phyloP scores from a whole-genome alignment of 164 flowering plant species.

The Umbellularia californica region DNA sequence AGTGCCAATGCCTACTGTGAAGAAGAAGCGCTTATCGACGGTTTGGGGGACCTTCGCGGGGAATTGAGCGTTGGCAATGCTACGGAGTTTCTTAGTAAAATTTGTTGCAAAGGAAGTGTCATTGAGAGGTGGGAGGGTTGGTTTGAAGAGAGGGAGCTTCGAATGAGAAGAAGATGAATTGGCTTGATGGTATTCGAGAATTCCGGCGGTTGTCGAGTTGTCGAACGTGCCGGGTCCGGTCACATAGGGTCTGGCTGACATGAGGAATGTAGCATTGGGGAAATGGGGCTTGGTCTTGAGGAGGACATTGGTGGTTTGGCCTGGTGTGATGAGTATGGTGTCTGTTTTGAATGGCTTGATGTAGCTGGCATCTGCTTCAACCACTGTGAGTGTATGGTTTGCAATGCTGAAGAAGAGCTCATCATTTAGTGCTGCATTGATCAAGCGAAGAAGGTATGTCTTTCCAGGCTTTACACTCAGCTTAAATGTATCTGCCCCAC shows the following conservation, averaged over 20 bases:
- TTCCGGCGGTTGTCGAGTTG: conserved; percentile 45
- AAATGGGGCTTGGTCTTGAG: conserved; percentile 31
- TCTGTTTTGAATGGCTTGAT: conserved; percentile 44
- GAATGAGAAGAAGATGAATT: conserved; percentile 3
- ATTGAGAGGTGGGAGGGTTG: conserved; percentile 43
- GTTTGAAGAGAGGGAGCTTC: conserved; percentile 15
- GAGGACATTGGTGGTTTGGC: conserved; percentile 55
- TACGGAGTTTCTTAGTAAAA: conserved; percentile 30
- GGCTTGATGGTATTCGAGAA: conserved; percentile 35
- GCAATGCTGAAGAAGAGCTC: conserved; percentile 58
- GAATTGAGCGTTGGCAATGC: conserved; percentile 29
- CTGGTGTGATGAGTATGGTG: conserved; percentile 32
- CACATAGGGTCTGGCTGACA: conserved; percentile 46
- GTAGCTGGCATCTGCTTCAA: conserved; percentile 53
- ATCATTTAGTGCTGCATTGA: conserved; percentile 62
- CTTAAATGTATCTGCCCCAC: conserved; percentile 37
- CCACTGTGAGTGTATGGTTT: conserved; percentile 46
- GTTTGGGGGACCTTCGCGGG: conserved; percentile 46
- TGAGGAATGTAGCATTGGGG: conserved; percentile 41
- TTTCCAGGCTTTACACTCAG: conserved; percentile 48
- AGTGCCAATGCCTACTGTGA: conserved; percentile 51
- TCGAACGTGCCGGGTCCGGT: conserved; percentile 45
- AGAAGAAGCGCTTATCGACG: conserved; percentile 40
- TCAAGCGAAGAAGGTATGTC: conserved; percentile 46
- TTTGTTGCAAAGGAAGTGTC: conserved; percentile 39